These are phyloP conservation scores for Trichosporon sp. DNA, from an alignment of 1,284 basidiomycete species.

Conservation along the genomic window DNA sequence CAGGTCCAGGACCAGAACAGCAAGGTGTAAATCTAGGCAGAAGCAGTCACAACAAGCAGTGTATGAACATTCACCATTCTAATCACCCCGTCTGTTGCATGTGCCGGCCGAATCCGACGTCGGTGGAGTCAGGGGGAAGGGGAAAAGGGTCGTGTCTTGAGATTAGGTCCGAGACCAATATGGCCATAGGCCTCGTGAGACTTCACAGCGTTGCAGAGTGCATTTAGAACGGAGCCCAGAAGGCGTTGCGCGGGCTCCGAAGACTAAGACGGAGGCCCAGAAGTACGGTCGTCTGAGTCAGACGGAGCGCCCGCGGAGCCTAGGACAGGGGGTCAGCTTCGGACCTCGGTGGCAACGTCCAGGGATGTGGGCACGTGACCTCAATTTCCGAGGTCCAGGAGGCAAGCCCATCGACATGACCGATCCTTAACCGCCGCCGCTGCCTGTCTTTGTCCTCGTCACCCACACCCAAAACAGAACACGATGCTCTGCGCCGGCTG, in stretches of 20 bases:
- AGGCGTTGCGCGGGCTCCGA: no score
- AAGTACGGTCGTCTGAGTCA: not conserved
- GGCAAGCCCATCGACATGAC: not conserved
- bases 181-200: no score
- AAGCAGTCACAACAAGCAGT: constrained; percentile 5
- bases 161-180: no score
- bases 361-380: not conserved
- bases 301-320: not conserved
- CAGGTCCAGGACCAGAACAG: constrained; percentile 72
- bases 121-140: no score
- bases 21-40: constrained; percentile 19
- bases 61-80: constrained; percentile 20
- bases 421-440: not conserved
- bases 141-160: no score
- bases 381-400: not conserved
- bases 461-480: not conserved
- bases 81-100: not conserved
- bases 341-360: not conserved
- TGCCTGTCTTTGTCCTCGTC: not conserved
- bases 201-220: not conserved
- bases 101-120: not conserved
- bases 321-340: not conserved
- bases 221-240: not conserved
- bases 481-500: constrained; percentile 50
- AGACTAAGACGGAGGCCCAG: not conserved